These are phyloP conservation scores for Globisporangium uncinulatum DNA, from an alignment of 352 stramenopile species.

Conservation along the genomic window DNA sequence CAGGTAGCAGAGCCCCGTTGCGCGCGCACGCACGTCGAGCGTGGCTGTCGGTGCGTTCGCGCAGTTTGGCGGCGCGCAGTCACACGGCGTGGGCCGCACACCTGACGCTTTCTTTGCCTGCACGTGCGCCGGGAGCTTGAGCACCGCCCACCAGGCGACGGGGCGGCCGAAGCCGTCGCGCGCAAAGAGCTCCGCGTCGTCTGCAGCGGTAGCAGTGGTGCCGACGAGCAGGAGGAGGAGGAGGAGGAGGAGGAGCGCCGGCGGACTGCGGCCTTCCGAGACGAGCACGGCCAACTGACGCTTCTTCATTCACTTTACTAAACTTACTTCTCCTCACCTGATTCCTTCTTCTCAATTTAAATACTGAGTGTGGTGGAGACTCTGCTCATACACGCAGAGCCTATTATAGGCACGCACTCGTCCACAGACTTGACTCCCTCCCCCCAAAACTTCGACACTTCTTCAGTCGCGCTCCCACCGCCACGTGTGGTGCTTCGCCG, in stretches of 20 bases:
- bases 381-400: no score
- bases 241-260: neutral
- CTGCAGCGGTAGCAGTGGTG: neutral
- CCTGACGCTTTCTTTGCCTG: conserved; percentile 8
- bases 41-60: conserved; percentile 34
- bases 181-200: conserved; percentile 24
- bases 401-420: neutral
- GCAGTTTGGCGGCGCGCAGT: conserved; percentile 55
- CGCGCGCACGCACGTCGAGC: conserved; percentile 27
- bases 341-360: neutral
- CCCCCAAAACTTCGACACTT: no score
- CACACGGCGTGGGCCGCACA: conserved; percentile 46
- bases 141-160: conserved; percentile 69
- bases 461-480: neutral
- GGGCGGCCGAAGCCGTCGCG: conserved; percentile 51
- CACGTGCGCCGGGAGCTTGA: conserved; percentile 65
- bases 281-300: no score
- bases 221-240: conserved; percentile 16
- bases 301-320: no score
- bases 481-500: neutral
- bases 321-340: no score
- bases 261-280: no score
- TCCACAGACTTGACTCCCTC: neutral
- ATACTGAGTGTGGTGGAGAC: neutral
- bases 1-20: conserved; percentile 67